Base-by-base conservation (phyloP, 1,284 basidiomycete species). In the Mycena sp. region DNA sequence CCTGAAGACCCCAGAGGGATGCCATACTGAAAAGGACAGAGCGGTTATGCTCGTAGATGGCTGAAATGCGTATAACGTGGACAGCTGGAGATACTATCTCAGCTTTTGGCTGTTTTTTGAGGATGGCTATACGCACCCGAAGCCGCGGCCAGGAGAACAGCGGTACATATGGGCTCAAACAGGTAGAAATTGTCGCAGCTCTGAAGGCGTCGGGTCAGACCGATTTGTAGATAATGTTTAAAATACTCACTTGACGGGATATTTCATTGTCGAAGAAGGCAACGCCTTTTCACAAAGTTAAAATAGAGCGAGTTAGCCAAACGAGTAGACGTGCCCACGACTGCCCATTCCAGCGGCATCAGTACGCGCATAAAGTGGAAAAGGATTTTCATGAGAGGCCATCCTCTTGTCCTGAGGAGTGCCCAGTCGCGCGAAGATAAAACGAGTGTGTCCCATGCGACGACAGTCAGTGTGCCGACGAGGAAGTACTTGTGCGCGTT, bases 401-500 rank as follows among this genome's bases (percentile, higher is more conserved):
- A 93, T 69, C 86, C 87, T 43, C 82, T 80, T n/a, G 82, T 80
- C 71, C 84, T 86, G 68, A 87, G 75, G 58, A 94, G 85, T 38
- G 88, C 84, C 85, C 88, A 93, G 57, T 88, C 88, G 51, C 92
- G 80, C 0, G 92, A 91, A 6, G 87, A 89, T 45, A 94, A 83
- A 23, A 94, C 92, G 68, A 94, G 86, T 30, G 91, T 88, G 71
- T 94, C 92, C 92, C 92, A 93, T 12, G 92, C 92, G 0, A 91
- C 90, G 58, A 94, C 90, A 52, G 92, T 94, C 63, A 94, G 84
- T 0, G 92, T 92, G 79, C 92, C 93, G 62, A 93, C 92, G 57
- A 91, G 86, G 75, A 93, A 93, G 71, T 93, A 94, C 76, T 93
- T 93, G 81, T 93, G 92, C 0, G 91, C 92, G 38, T 85, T 87